A percentile compares a stretch with the other conserved stretches of the same genome.
These are phyloP conservation scores for Sequoia sempervirens DNA, from an alignment of 75 land plant genomes.

Conservation along the genomic window DNA sequence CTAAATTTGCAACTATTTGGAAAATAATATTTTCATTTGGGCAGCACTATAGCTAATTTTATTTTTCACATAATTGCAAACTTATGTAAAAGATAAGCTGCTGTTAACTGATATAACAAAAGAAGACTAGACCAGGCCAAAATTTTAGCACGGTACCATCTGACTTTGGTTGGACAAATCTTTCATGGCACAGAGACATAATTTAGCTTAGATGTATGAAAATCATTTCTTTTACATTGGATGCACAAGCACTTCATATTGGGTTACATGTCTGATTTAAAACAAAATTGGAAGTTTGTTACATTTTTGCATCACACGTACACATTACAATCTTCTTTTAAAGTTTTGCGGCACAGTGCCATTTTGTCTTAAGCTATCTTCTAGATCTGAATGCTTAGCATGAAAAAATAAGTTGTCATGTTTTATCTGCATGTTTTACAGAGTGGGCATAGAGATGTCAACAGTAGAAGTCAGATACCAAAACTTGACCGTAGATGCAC, in stretches of 20 bases:
- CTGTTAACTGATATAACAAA: slow-evolving; percentile 49
- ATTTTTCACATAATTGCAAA: slow-evolving; percentile 19
- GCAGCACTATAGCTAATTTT: slow-evolving; percentile 35
- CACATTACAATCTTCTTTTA: not conserved
- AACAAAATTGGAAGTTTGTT: not conserved
- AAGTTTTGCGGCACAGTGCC: not conserved
- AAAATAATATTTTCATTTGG: slow-evolving; percentile 16
- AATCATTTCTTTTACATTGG: too few species aligned
- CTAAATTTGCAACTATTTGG: slow-evolving; percentile 5
- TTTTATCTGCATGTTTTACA: slow-evolving; percentile 7
- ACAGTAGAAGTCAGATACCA: slow-evolving; percentile 68
- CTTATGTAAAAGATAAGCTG: slow-evolving; percentile 32
- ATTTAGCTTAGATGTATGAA: too few species aligned
- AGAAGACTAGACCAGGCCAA: slow-evolving; percentile 49
- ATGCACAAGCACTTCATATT: too few species aligned
- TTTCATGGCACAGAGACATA: too few species aligned
- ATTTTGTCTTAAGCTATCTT: not conserved
- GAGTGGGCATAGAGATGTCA: slow-evolving; percentile 63
- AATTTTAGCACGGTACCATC: slow-evolving; percentile 5
- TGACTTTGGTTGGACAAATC: not conserved
- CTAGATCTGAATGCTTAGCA: not conserved
- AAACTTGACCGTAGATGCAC: slow-evolving; percentile 58
- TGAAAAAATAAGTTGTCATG: not conserved
- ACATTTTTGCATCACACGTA: not conserved
- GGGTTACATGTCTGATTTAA: too few species aligned